Evolutionary conservation across 306 rosid genomes (phyloP), one percentile per base, ranked within the genome.

Genomic region (Medicago arabica): DNA sequence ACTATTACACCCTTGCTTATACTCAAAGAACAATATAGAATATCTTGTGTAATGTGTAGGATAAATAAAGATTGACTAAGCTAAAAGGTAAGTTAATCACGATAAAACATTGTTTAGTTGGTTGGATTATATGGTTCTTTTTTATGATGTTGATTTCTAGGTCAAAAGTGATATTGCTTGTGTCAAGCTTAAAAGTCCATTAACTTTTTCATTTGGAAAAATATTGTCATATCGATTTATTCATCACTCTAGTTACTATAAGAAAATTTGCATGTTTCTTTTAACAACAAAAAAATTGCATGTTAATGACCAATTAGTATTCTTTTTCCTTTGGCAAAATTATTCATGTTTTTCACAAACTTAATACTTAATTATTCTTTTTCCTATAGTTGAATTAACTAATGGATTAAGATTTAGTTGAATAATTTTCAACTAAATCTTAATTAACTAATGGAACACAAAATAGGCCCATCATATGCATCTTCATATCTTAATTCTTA

Each of bases 1-100:
- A 75, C 31, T 71, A 38, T 69, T 28, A 28, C 25, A 31, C 64
- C 86, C 84, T 60, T 64, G 1, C 16, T 23, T 38, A 11, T 13
- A 19, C 18, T 2, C 6, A 49, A 47, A 47, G 47, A 75, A 49
- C 78, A 74, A 4, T 14, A 31, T 36, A 5, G 21, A 49, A 23
- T 34, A 25, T 49, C 43, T 46, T 15, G 38, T 50, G 72, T 25
- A 59, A 13, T 59, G 65, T 59, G 65, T 69, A 69, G 46, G 60
- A 69, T 44, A 4, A 71, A 18, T 38, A 54, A 38, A 38, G 18
- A 54, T 71, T 71, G 38, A 71, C 62, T 38, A 11, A 71, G 12
- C 65, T 36, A 71, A 7, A 51, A 36, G 65, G 7, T 9, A 36
- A 36, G 36, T 53, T 36, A 53, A 71, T 71, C 63, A 36, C 38